phyloP scores from a whole-genome alignment of 164 flowering plant species.

The Echeveria elegans region DNA sequence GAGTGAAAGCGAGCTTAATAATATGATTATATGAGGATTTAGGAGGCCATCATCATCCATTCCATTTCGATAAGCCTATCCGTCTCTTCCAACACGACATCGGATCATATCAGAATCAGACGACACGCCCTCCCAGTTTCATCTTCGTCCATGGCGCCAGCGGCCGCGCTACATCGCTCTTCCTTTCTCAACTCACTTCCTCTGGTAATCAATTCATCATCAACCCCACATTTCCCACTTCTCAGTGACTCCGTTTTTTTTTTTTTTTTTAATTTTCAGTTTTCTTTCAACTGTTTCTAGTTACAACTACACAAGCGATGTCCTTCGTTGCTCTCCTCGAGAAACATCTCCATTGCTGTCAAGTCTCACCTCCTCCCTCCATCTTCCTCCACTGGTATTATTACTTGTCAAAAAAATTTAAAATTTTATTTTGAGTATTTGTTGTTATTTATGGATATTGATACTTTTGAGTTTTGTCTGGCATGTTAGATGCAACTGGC shows the following conservation, averaged over 20 bases:
- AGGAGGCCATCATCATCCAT: neutral
- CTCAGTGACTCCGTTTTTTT: no score
- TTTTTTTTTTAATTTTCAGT: neutral
- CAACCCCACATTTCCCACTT: neutral
- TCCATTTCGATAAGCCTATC: neutral
- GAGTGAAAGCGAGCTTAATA: no score
- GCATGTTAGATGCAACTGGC: conserved; percentile 36
- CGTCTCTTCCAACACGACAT: neutral
- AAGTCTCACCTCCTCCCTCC: conserved; percentile 30
- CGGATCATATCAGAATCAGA: neutral
- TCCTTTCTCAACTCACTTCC: conserved; percentile 28
- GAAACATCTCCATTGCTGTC: conserved; percentile 28
- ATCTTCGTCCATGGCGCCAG: neutral
- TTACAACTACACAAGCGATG: conserved; percentile 25
- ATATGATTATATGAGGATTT: no score
- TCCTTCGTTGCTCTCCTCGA: conserved; percentile 17
- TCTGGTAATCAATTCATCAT: conserved; percentile 23
- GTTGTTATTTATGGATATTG: neutral
- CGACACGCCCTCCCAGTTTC: neutral
- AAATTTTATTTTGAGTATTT: neutral
- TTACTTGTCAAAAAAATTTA: neutral
- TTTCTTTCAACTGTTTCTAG: conserved; percentile 14
- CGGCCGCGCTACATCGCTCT: conserved; percentile 25
- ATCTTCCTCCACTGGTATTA: conserved; percentile 12
- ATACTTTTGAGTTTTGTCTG: neutral